Evolutionary conservation across 331 rosid species (phyloP), one percentile per base, ranked within the genome.

Genomic region (Malus hybrid): DNA sequence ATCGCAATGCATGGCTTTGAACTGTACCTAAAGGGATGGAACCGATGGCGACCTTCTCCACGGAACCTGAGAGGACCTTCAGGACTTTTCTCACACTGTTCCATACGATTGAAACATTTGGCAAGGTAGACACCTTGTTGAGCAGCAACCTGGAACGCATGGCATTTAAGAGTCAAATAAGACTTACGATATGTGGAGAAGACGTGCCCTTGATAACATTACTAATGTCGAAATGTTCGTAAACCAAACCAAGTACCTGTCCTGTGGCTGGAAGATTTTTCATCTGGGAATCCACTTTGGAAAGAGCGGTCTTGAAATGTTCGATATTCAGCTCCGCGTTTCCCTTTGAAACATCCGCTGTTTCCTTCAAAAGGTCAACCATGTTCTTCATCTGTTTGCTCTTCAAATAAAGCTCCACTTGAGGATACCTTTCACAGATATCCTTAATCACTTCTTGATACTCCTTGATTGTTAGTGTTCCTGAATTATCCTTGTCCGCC

Each of bases 51-150:
- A 66, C 99, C 99, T 79, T 86, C 81, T 80, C 89, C 99, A 80
- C 99, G 86, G 88, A 92, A 92, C 75, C 99, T 87, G 75, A 92
- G 83, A 73, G 99, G 99, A 83, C 99, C 97, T 81, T 94, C 99
- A 3, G 99, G 99, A 65, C 80, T 54, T 20, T 77, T 65, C 69
- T 94, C 99, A 70, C 93, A 79, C 24, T 87, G 80, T 66, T 94
- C 97, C 97, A 94, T 86, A 14, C 90, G 88, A 76, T 94, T 85
- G 72, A 94, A 92, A 75, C 97, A 94, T 42, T 83, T 76, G 59
- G 99, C 97, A 46, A 94, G 86, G 83, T 92, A 94, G 61, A 65
- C 85, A 65, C 97, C 99, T 84, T 94, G 97, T 73, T 94, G 99
- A 56, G 97, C 85, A 24, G 99, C 99, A 84, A 94, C 99, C 99